Conservation (phyloP, 768 basidiomycete genomes). For the Neoboletus magnificus region DNA sequence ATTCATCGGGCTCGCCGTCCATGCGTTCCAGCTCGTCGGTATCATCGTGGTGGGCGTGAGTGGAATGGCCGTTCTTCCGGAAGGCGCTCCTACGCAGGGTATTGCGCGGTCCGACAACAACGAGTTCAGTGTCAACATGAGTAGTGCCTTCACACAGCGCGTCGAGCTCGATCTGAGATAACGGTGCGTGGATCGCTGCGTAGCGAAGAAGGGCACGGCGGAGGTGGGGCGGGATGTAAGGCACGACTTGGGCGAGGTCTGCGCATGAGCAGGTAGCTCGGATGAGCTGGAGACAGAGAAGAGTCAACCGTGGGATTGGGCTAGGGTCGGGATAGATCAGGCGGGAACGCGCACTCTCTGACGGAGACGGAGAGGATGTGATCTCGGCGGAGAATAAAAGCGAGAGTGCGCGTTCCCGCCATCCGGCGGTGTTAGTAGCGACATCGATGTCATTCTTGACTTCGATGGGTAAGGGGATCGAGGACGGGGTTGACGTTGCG, state of each 20-base stretch:
- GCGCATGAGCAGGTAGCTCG: conserved; percentile 36
- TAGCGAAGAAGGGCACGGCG: conserved; percentile 57
- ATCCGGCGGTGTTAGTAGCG: conserved; percentile 32
- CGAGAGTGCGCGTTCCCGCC: conserved; percentile 57
- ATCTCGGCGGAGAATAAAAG: conserved; percentile 38
- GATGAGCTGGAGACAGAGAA: conserved; percentile 56
- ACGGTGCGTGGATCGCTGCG: conserved; percentile 54
- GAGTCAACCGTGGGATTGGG: conserved; percentile 47
- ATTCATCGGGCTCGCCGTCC: neutral
- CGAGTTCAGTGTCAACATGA: conserved; percentile 60
- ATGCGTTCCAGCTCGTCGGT: neutral
- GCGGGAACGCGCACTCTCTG: neutral
- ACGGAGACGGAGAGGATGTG: neutral
- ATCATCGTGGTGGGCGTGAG: neutral
- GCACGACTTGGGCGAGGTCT: conserved; percentile 48
- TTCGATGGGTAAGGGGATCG: conserved; percentile 2
- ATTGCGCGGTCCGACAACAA: conserved; percentile 57
- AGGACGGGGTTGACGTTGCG: conserved; percentile 13
- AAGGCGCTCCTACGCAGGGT: conserved; percentile 45
- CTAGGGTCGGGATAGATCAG: conserved; percentile 15
- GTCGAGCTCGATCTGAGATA: conserved; percentile 48
- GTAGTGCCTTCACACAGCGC: conserved; percentile 48
- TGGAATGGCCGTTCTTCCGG: conserved; percentile 6
- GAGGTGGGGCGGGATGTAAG: conserved; percentile 56
- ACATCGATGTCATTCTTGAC: conserved; percentile 3